Percentiles rank a stretch among this genome's conserved stretches.
Conservation (phyloP, 2,329 filamentous ascomycete species). For the Apiospora hydei region DNA sequence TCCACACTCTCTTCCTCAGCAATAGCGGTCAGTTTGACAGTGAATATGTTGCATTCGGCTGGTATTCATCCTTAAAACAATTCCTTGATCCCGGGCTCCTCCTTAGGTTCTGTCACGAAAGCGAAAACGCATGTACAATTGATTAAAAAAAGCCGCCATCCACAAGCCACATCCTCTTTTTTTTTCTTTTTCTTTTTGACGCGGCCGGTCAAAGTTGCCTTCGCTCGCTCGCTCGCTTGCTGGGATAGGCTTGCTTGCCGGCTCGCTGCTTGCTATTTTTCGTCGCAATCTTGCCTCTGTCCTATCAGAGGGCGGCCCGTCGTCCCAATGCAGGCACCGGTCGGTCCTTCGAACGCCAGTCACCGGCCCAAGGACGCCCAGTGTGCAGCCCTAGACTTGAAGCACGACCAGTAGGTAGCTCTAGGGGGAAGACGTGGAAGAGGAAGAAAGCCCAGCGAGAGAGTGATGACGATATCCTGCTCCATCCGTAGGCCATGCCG, state of each 20-base stretch:
- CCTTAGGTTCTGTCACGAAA: background rate
- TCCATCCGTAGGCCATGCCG: conserved; percentile 15
- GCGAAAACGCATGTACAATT: background rate
- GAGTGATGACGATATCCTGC: conserved; percentile 18
- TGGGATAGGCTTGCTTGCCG: conserved; percentile 3
- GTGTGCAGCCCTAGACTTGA: conserved; percentile 13
- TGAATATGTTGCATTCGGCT: conserved; percentile 18
- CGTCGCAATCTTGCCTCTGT: conserved; percentile 1
- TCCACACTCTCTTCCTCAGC: background rate
- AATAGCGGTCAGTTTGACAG: conserved; percentile 17
- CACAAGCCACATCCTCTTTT: background rate
- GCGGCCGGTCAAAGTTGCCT: background rate
- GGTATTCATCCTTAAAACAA: background rate
- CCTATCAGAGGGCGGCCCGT: conserved; percentile 9
- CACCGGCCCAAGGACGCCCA: background rate
- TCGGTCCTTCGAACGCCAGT: conserved; percentile 2
- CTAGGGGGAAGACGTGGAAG: background rate
- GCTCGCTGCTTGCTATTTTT: conserved; percentile 4
- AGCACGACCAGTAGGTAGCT: background rate
- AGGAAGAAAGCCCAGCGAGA: background rate
- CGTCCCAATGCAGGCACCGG: conserved; percentile 17
- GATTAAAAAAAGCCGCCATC: background rate
- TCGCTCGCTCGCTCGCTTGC: background rate
- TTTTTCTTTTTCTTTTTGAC: background rate
- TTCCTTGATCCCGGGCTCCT: background rate